Base-by-base conservation (phyloP, 2,329 filamentous ascomycete species). In the Zalaria sp. region DNA sequence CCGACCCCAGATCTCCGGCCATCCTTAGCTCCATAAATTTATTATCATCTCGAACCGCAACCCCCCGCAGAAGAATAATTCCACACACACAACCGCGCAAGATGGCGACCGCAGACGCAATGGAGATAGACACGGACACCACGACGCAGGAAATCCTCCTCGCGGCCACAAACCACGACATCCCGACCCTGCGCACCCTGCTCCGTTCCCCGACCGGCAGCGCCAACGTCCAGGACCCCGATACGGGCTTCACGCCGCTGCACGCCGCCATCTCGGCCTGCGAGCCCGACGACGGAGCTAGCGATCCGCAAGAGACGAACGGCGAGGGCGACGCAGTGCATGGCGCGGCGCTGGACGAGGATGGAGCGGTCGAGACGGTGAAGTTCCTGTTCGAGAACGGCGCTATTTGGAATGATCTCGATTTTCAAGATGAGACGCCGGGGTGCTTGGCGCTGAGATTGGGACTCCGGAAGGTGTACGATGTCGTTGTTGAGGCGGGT, bases 341-440 rank as follows among this genome's bases (percentile, higher is more conserved):
- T 40, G 49, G 49, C 27, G 48, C 52, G 38, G 56, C 52, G 38
- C 46, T 57, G 25, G 56, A 58, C 18, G 56, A 82, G 28, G 73
- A 79, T 37, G 73, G 74, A 34, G 83, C 79, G 3, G 71, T 73
- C 42, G 75, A 78, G 40, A 80, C 81, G 0, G 67, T 95, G 4
- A 73, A 75, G 50, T 75, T 91, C 55, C 71, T 96, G 5, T 77
- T 96, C 46, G 73, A 88, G 54, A 81, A 83, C 51, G 91, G 91
- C 28, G 91, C 86, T 7, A 95, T 96, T 51, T 98, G 91, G 91
- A 98, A 98, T 64, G 88, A 95, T 58, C 68, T 96, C 43, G 86
- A 96, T 60, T 65, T 69, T 50, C 81, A 84, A 51, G 75, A 86
- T 53, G 89, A 96, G 68, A 96, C 91, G 3, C 87, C 91, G 0